Evolutionary conservation across 768 basidiomycete species (phyloP), one percentile per base, ranked within the genome.

Genomic region (Boletus tylopilopsis): DNA sequence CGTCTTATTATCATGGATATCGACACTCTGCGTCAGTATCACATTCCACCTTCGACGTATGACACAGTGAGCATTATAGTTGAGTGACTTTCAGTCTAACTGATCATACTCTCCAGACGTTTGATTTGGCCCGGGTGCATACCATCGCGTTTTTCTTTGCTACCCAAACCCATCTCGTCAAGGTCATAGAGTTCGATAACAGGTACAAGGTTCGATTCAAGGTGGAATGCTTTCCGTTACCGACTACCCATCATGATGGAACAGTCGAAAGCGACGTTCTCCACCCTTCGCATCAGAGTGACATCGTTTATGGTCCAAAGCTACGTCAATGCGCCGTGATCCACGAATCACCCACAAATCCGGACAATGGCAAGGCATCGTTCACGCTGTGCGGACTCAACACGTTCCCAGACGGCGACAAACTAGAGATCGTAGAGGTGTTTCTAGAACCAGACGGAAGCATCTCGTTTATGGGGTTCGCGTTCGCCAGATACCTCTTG

Each of bases 141-240:
- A 36, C 15, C 3, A 18, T 19, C 4, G 16, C 42, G 19, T 47
- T 36, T n/a, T 54, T 48, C 36, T 35, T 56, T 19, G 42, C 42
- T 32, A 56, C 41, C 2, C 37, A 37, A 35, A 51, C 46, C 4
- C 53, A 55, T 27, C 10, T 48, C 1, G 15, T 55, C n/a, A 57
- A 42, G 39, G 24, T 50, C 12, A 24, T 22, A 11, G 34, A 44
- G 24, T 34, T 11, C 9, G 16, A 18, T 7, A 3, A 18, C 16
- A n/a, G 25, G 5, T 35, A 22, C 19, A 34, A 13, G 21, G 30
- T 44, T 25, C 42, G 15, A 19, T 50, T 47, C 8, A 32, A 39
- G 46, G 1, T 55, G 39, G 53, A 51, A 38, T 55, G 49, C 38
- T 57, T 55, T 25, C 46, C 39, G 15, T 38, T 55, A 10, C 49